Conservation (phyloP, 139 green algal genomes). For the Dunaliella primolecta region DNA sequence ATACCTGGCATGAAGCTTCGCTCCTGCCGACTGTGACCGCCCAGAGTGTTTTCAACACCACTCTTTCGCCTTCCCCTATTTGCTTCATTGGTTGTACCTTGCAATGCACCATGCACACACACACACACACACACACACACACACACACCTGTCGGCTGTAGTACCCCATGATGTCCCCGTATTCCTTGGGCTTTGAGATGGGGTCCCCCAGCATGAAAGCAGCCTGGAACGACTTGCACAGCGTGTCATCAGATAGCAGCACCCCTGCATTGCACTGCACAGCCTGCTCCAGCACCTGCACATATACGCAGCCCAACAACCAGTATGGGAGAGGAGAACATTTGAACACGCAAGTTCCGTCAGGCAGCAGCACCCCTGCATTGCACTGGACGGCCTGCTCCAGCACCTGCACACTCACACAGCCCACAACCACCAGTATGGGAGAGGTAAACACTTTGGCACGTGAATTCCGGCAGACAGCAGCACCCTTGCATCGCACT, state of each 20-base stretch:
- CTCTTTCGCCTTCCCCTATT: background rate
- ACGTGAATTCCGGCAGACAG: constrained; percentile 52
- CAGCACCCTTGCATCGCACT: constrained; percentile 44
- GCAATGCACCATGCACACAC: background rate
- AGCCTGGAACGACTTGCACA: constrained; percentile 55
- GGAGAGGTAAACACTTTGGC: too few relatives aligned
- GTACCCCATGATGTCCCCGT: constrained; percentile 49
- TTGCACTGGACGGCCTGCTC: constrained; percentile 45
- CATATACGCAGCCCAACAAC: too few relatives aligned
- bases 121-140: background rate
- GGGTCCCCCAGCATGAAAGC: constrained; percentile 62
- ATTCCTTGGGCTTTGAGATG: constrained; percentile 47
- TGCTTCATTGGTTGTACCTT: background rate
- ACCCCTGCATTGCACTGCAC: constrained; percentile 50
- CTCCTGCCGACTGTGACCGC: too few relatives aligned
- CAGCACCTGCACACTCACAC: constrained; percentile 71
- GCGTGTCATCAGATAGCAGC: constrained; percentile 46
- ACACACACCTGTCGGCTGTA: constrained; percentile 22
- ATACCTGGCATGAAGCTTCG: too few relatives aligned
- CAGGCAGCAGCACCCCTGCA: constrained; percentile 45
- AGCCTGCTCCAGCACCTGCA: constrained; percentile 63
- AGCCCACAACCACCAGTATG: too few relatives aligned
- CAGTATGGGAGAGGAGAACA: too few relatives aligned
- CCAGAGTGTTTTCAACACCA: background rate
- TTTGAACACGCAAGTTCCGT: too few relatives aligned